phyloP scores from a whole-genome alignment of 208 protist genomes.

The Leishmania martiniquensis region DNA sequence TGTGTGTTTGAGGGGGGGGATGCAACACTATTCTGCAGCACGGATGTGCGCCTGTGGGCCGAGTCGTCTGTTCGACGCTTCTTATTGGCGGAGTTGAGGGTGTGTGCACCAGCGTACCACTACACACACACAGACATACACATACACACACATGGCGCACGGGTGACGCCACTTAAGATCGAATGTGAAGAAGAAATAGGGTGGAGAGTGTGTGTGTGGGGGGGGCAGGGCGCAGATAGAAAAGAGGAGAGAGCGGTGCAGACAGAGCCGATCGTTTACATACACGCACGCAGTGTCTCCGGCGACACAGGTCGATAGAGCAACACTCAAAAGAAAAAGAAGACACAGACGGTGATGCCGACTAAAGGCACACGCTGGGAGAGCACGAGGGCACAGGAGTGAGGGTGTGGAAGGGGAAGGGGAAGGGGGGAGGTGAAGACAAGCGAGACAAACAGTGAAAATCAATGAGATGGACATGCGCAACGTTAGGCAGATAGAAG shows the following conservation, averaged over 20 bases:
- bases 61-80: not conserved
- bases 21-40: not conserved
- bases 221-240: too few species aligned
- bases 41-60: not conserved
- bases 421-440: not conserved
- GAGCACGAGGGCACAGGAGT: not conserved
- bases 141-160: too few species aligned
- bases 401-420: not conserved
- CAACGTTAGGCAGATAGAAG: not conserved
- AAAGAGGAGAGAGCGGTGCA: not conserved
- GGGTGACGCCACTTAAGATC: too few species aligned
- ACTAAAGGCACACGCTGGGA: not conserved
- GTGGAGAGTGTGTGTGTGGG: too few species aligned
- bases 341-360: not conserved
- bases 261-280: not conserved
- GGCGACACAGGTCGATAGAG: not conserved
- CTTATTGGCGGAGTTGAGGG: not conserved
- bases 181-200: too few species aligned
- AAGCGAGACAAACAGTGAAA: not conserved
- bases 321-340: too few species aligned
- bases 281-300: not conserved
- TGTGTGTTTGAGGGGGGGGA: not conserved
- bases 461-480: not conserved
- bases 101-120: not conserved
- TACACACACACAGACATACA: not conserved